These are phyloP conservation scores for Cunninghamia lanceolata DNA, from an alignment of 75 land plant species.

Conservation along the genomic window DNA sequence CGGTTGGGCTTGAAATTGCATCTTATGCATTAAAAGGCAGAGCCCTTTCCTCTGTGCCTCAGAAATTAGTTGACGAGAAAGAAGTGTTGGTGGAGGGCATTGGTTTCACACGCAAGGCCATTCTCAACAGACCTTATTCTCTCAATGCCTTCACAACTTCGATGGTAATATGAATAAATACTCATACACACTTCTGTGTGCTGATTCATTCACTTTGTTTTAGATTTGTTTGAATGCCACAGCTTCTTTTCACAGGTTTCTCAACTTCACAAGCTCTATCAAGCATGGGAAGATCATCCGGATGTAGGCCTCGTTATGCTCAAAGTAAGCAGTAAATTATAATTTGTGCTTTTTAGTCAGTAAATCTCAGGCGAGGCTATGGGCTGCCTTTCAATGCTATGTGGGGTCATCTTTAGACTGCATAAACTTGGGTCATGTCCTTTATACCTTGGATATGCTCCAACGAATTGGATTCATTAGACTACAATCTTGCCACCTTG, in stretches of 20 bases:
- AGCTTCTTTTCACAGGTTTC: constrained; percentile 33
- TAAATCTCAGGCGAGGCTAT: no score
- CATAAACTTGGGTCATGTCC: no score
- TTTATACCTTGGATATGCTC: no score
- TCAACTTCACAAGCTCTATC: constrained; percentile 63
- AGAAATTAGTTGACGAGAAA: not conserved
- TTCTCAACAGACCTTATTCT: constrained; percentile 1
- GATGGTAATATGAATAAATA: not conserved
- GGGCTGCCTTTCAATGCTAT: no score
- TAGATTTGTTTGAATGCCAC: not conserved
- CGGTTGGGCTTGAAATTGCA: not conserved
- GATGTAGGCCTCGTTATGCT: constrained; percentile 67
- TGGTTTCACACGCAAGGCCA: constrained; percentile 3
- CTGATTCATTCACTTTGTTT: not conserved
- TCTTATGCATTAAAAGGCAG: not conserved
- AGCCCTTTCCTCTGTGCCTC: not conserved
- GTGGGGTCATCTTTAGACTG: no score
- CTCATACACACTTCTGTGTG: not conserved
- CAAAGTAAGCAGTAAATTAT: constrained; percentile 41
- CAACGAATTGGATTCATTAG: no score
- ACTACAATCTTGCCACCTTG: no score
- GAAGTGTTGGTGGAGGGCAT: not conserved
- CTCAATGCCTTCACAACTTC: constrained; percentile 5
- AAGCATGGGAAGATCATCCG: constrained; percentile 70
- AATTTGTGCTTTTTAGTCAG: not conserved